Evolutionary conservation across 106 monocot genomes (phyloP).

Genomic region (Phalaenopsis aphrodite): DNA sequence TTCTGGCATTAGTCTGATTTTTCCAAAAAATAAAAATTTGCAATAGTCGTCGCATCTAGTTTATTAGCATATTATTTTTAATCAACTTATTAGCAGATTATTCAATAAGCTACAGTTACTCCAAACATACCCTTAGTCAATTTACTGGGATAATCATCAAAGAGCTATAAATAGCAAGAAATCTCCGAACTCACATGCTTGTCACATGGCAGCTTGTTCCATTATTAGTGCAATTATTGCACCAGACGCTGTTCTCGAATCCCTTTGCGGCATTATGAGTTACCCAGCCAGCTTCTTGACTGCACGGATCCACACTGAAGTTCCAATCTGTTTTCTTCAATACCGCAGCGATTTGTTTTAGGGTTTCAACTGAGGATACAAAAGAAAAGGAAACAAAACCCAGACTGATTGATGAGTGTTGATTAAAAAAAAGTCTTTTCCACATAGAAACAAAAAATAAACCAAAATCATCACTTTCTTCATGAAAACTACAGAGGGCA

Average conservation of each 20-base stretch:
- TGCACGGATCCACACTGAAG: conserved; percentile 65
- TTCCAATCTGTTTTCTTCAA: conserved; percentile 53
- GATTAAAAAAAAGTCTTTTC: no score
- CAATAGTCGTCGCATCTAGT: no score
- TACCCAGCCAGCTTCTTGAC: conserved; percentile 32
- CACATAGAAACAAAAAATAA: no score
- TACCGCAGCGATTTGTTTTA: conserved; percentile 30
- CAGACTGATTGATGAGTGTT: no score
- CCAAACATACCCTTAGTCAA: no score
- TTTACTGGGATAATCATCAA: not conserved
- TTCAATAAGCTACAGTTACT: no score
- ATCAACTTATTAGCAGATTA: no score
- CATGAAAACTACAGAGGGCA: no score
- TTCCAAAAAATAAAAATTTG: no score
- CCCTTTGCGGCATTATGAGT: conserved; percentile 16
- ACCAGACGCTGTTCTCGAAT: conserved; percentile 33
- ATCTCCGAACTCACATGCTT: conserved; percentile 7
- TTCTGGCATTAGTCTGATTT: no score
- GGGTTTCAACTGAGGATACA: conserved; percentile 29
- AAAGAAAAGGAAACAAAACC: not conserved
- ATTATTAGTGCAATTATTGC: conserved; percentile 15
- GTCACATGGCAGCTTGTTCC: conserved; percentile 12
- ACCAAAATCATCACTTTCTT: no score
- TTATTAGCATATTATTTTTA: no score
- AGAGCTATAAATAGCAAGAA: not conserved